Evolutionary conservation across 768 basidiomycete species (phyloP).

Genomic region (Serendipita sp.): DNA sequence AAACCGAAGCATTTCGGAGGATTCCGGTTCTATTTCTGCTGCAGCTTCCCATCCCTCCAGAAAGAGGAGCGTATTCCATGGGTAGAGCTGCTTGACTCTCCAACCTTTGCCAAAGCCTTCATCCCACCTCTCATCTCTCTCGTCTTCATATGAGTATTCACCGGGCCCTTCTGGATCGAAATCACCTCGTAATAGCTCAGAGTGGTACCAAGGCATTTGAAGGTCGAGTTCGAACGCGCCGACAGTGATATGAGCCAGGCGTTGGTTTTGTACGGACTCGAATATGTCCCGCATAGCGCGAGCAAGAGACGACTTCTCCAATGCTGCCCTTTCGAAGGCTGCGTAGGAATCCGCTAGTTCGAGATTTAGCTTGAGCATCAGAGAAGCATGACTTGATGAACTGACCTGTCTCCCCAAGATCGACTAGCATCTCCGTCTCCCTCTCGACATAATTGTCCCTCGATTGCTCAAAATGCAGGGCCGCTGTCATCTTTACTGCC

Average conservation of each 20-base stretch:
- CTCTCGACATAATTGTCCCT: conserved; percentile 69
- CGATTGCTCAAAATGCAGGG: conserved; percentile 83
- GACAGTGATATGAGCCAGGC: conserved; percentile 65
- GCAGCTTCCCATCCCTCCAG: conserved; percentile 41
- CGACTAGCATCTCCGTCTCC: conserved; percentile 57
- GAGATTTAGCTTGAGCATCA: conserved; percentile 5
- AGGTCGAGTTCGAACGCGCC: conserved; percentile 69
- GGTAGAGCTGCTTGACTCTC: conserved; percentile 56
- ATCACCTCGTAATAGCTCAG: conserved; percentile 37
- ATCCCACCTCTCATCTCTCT: conserved; percentile 50
- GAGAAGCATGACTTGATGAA: conserved; percentile 26
- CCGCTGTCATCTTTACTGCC: conserved; percentile 79
- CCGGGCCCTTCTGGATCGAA: conserved; percentile 37
- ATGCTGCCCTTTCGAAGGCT: conserved; percentile 27
- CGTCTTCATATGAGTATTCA: conserved; percentile 34
- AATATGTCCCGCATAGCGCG: conserved; percentile 66
- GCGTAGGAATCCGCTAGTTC: background rate
- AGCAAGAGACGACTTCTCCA: conserved; percentile 55
- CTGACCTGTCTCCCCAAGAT: conserved; percentile 57
- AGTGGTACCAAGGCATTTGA: conserved; percentile 71
- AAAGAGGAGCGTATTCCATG: conserved; percentile 85
- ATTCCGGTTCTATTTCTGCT: conserved; percentile 28
- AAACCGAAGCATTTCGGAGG: conserved; percentile 31
- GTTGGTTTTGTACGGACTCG: conserved; percentile 57
- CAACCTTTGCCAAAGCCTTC: conserved; percentile 54